These are phyloP conservation scores for Coffea canephora DNA, from an alignment of 257 asterid species.

Conservation along the genomic window DNA sequence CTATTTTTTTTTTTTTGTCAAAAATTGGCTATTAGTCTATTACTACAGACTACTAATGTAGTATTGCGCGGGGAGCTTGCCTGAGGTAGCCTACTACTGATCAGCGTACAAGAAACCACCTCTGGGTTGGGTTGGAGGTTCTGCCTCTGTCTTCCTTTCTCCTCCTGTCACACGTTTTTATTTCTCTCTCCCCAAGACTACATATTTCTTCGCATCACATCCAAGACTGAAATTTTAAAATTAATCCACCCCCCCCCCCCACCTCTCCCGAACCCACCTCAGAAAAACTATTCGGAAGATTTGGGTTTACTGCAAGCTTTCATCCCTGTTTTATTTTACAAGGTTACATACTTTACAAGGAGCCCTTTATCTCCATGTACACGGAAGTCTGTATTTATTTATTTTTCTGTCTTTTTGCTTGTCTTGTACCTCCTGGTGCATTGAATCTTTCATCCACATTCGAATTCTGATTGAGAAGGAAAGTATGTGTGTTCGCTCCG, in stretches of 20 bases:
- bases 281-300: not conserved
- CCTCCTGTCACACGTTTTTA: not conserved
- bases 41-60: too few relatives aligned
- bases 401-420: not conserved
- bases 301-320: not conserved
- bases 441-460: slow-evolving; percentile 27
- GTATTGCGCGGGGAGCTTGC: not conserved
- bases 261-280: too few relatives aligned
- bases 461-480: slow-evolving; percentile 24
- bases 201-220: slow-evolving; percentile 11
- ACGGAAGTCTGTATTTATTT: not conserved
- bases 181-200: slow-evolving; percentile 8
- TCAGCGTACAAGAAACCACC: slow-evolving; percentile 21
- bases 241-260: not conserved
- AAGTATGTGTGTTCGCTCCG: slow-evolving; percentile 11
- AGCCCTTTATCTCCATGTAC: not conserved
- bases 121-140: not conserved
- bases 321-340: slow-evolving; percentile 11
- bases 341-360: slow-evolving; percentile 11
- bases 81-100: not conserved
- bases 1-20: too few relatives aligned
- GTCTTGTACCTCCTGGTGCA: not conserved
- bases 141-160: not conserved
- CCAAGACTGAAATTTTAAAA: not conserved
- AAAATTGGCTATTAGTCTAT: too few relatives aligned